Evolutionary conservation across 345 rosid genomes (phyloP).

Genomic region (Euphorbia pulcherrima): DNA sequence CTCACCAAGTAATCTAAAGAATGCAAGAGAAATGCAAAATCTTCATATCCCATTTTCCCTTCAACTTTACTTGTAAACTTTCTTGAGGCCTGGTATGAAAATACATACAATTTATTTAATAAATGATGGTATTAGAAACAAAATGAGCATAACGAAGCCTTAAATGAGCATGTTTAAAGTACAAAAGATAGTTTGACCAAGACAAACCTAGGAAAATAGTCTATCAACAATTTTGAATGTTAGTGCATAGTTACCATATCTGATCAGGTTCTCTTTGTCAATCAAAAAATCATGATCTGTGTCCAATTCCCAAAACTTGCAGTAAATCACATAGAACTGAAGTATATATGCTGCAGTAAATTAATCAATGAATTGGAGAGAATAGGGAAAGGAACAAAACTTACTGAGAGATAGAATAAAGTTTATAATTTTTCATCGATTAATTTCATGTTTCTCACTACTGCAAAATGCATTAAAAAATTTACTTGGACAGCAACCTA

Average conservation of each 20-base stretch:
- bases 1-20: no score
- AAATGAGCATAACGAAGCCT: no score
- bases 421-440: no score
- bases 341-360: no score
- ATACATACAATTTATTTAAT: neutral
- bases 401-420: no score
- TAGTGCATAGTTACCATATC: conserved; percentile 96
- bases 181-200: conserved; percentile 17
- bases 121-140: neutral
- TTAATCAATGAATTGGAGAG: no score
- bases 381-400: no score
- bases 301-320: conserved; percentile 98
- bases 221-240: conserved; percentile 90
- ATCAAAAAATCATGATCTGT: conserved; percentile 96
- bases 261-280: conserved; percentile 92
- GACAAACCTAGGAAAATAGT: conserved; percentile 85
- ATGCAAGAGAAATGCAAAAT: no score
- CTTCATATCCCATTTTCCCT: conserved; percentile 97
- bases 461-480: no score
- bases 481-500: no score
- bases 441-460: no score
- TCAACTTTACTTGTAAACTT: conserved; percentile 80
- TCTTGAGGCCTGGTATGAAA: conserved; percentile 53
- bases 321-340: no score
- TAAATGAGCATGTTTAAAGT: conserved; percentile 6